Base-by-base conservation (phyloP, 495 filamentous ascomycete genomes). In the Aspergillus diversus region DNA sequence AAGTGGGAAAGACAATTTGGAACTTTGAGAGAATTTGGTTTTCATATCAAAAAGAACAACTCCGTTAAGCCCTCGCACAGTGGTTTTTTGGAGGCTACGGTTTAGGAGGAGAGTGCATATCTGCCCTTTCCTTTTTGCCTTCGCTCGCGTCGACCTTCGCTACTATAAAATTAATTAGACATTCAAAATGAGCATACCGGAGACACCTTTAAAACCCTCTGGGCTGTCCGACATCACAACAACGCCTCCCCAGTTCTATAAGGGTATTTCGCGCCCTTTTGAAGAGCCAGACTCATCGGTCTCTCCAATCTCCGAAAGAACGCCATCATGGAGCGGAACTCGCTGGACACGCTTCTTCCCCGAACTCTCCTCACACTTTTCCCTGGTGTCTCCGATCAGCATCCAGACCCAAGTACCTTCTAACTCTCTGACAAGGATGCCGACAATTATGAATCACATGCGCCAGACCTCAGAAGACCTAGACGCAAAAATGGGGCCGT, bases 341-440 rank as follows among this genome's bases (percentile, higher is more conserved):
- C 62, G 59, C 16, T 70, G 65, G 66, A 56, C 61, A 60, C 74
- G 71, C 12, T 77, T 74, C 43, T 75, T 74, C 58, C 73, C 76
- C 8, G 73, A 77, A 50, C 56, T 75, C 0, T 70, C 69, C 6
- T 70, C 70, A 0, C 70, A 73, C 35, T 70, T 77, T 54, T 61
- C 66, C 4, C 31, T 75, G 13, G 61, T 70, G n/a, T 73, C 76
- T 43, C 64, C 63, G 11, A 33, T 47, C 32, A 66, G 57, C 56
- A 35, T 47, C 33, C 31, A 55, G 33, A 55, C n/a, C 31, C 46
- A 39, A 12, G n/a, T 33, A 34, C 33, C 6, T 50, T 16, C 17
- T 52, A 13, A 7, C 7, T 16, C 2, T 9, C n/a, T 50, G 21
- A 27, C 6, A 27, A 31, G 21, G 9, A 50, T 50, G n/a, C 47